These are phyloP conservation scores for Cyclotella kingstonii DNA, from an alignment of 108 stramenopile species.

Conservation along the genomic window DNA sequence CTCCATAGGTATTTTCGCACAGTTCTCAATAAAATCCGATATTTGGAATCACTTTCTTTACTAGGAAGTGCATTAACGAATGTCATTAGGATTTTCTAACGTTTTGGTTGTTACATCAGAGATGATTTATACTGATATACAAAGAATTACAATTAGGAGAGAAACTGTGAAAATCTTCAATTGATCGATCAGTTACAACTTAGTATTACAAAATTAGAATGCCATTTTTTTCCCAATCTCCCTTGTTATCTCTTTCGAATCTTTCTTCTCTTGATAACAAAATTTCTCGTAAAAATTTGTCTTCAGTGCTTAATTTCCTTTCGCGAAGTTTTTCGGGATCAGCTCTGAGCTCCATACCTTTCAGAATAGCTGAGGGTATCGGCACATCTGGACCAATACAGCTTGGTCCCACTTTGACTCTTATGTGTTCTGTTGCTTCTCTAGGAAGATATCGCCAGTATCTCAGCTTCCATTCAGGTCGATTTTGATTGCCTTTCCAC, in stretches of 20 bases:
- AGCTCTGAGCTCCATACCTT: conserved; percentile 49
- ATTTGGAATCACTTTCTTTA: too few relatives aligned
- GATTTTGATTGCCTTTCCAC: conserved; percentile 7
- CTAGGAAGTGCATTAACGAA: too few relatives aligned
- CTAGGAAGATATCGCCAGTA: conserved; percentile 48
- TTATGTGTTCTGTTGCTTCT: neutral
- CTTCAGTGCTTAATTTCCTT: conserved; percentile 58
- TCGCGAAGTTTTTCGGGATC: conserved; percentile 47
- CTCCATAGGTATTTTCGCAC: neutral
- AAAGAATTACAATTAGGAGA: too few relatives aligned
- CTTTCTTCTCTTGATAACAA: conserved; percentile 48
- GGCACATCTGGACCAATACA: conserved; percentile 3
- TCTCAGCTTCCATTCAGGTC: conserved; percentile 46
- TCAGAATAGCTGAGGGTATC: conserved; percentile 14
- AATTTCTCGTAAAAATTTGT: conserved; percentile 54
- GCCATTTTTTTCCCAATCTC: conserved; percentile 9
- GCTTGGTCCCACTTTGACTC: neutral
- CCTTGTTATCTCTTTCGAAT: conserved; percentile 10
- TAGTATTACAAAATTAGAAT: neutral
- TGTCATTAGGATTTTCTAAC: too few relatives aligned
- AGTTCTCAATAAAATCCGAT: too few relatives aligned
- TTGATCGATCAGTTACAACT: conserved; percentile 20
- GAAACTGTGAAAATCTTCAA: too few relatives aligned
- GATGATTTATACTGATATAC: too few relatives aligned
- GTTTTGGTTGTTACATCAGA: too few relatives aligned